A percentile compares a stretch with the other conserved stretches of the same genome.
Evolutionary conservation across 2,329 filamentous ascomycete species (phyloP).

Genomic region (Dothiorella sarmentorum): DNA sequence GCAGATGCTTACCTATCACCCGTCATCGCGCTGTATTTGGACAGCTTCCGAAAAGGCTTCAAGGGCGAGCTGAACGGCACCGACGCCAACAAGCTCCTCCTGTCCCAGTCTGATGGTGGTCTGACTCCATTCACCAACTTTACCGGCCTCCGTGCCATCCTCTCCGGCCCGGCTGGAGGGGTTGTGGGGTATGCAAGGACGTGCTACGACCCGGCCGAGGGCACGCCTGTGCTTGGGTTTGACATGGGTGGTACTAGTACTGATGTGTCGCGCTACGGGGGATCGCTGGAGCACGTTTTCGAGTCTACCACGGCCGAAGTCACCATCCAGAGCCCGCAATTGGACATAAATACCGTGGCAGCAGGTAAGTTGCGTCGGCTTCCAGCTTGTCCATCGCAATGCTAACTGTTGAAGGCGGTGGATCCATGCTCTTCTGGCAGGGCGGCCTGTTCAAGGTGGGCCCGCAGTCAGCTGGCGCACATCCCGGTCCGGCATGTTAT

Average conservation of each 20-base stretch:
- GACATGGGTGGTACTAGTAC: conserved; percentile 90
- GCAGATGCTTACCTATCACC: conserved; percentile 31
- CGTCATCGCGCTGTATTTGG: conserved; percentile 25
- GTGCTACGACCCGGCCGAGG: conserved; percentile 78
- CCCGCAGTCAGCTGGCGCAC: conserved; percentile 82
- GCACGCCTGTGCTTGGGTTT: conserved; percentile 85
- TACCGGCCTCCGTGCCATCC: conserved; percentile 77
- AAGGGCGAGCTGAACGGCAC: conserved; percentile 30
- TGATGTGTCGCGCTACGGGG: conserved; percentile 81
- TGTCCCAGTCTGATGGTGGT: conserved; percentile 86
- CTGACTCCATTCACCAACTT: conserved; percentile 46
- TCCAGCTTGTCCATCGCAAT: background rate
- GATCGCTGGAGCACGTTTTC: conserved; percentile 88
- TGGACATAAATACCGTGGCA: conserved; percentile 79
- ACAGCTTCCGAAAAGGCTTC: conserved; percentile 29
- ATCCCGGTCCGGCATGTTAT: conserved; percentile 88
- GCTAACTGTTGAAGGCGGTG: conserved; percentile 61
- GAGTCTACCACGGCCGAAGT: conserved; percentile 91
- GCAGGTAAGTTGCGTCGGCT: background rate
- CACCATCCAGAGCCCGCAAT: conserved; percentile 84
- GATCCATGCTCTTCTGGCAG: conserved; percentile 78
- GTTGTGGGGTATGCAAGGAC: conserved; percentile 94
- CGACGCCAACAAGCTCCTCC: conserved; percentile 78
- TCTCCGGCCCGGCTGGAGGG: conserved; percentile 88
- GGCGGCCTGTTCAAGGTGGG: conserved; percentile 90